A percentile compares a stretch with the other conserved stretches of the same genome.
These are phyloP conservation scores for Pythium scleroteichum DNA, from an alignment of 352 stramenopile genomes.

Conservation along the genomic window DNA sequence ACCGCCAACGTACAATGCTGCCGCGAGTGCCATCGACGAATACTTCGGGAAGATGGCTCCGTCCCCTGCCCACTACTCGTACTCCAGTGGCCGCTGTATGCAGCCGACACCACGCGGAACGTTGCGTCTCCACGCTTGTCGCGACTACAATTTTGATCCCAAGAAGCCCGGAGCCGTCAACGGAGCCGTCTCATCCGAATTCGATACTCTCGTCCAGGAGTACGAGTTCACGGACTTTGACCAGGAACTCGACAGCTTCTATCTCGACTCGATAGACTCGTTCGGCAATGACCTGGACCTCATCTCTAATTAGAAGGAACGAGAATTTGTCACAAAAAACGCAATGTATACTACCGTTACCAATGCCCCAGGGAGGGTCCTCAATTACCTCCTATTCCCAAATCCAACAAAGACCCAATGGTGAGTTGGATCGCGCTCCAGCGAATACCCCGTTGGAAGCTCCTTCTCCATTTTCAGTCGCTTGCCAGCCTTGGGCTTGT, in stretches of 20 bases:
- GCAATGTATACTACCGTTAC: constrained; percentile 8
- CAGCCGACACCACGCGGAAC: constrained; percentile 36
- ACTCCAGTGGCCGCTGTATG: constrained; percentile 10
- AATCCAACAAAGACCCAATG: constrained; percentile 15
- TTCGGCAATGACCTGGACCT: constrained; percentile 63
- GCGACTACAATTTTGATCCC: constrained; percentile 42
- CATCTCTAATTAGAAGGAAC: constrained; percentile 47
- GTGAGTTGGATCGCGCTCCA: constrained; percentile 33
- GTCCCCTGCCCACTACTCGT: constrained; percentile 22
- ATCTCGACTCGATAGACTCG: constrained; percentile 69
- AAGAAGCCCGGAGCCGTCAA: constrained; percentile 29
- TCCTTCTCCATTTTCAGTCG: constrained; percentile 39
- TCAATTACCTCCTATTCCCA: neutral
- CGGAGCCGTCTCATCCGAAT: constrained; percentile 41
- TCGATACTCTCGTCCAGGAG: constrained; percentile 72
- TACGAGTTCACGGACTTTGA: constrained; percentile 83
- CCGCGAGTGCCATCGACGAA: constrained; percentile 48
- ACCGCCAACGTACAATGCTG: constrained; percentile 22
- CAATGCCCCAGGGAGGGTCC: no score
- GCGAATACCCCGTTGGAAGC: constrained; percentile 27
- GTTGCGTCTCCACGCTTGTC: constrained; percentile 23
- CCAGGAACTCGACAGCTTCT: constrained; percentile 82
- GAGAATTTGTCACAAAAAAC: constrained; percentile 8
- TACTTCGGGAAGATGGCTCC: constrained; percentile 46
- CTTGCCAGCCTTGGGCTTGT: constrained; percentile 45